Base-by-base conservation (phyloP, 169 alveolate species). In the Plasmodium gaboni region DNA sequence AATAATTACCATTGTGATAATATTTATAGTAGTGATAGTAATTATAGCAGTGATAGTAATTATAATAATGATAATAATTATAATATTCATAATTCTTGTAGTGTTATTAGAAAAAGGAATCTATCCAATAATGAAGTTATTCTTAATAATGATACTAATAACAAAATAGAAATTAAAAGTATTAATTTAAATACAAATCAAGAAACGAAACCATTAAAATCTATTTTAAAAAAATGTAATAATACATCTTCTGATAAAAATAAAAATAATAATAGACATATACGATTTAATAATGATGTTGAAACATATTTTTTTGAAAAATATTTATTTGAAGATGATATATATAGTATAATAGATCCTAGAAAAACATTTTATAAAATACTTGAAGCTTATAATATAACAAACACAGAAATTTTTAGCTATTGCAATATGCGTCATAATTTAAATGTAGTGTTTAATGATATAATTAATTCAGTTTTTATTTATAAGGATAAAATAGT, bases 301-400 rank as follows among this genome's bases (percentile, higher is more conserved):
- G 83, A 80, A 80, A 80, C 90, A 2, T 68, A 67, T 10, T 80
- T 65, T 22, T 51, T 80, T 51, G 90, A 80, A 13, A 80, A 80
- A 17, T 67, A 19, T 50, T 10, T 19, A 17, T 26, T 9, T 50
- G 90, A 80, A 46, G 83, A 80, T 7, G 68, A 80, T 53, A 6
- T 26, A 6, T 61, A 67, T 28, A 70, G 15, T 53, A 67, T 50
- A 15, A 57, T 15, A 1, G 51, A 57, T 48, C 28, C 48, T n/a
- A 67, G 57, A 26, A 42, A 8, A 38, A 24, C 26, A 2, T 51
- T 80, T 24, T 51, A 26, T 24, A 80, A 80, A 53, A 2, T 80
- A 5, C 22, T 53, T 12, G 90, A 59, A 15, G 70, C 44, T 5
- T 80, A 80, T 59, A 67, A 19, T 46, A 19, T 80, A 17, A 57